Conservation (phyloP, 345 rosid species). For the Durio zibethinus region DNA sequence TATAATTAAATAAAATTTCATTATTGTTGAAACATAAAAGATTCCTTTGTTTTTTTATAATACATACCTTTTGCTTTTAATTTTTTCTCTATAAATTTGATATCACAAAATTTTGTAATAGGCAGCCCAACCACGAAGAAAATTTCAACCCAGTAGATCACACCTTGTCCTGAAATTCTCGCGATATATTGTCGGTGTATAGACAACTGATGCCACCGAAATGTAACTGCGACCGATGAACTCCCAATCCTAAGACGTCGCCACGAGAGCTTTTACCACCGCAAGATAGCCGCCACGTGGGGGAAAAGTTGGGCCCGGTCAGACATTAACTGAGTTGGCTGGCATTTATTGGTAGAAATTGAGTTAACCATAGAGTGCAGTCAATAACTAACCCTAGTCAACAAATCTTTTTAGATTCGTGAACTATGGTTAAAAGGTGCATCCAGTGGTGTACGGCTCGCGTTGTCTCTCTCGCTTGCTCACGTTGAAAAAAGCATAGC, state of each 20-base stretch:
- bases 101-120: no score
- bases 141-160: no score
- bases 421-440: conserved; percentile 27
- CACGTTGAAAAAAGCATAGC: background rate
- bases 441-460: conserved; percentile 27
- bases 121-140: no score
- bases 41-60: no score
- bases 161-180: conserved; percentile 24
- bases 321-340: conserved; percentile 28
- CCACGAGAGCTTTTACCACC: conserved; percentile 4
- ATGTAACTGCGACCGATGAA: background rate
- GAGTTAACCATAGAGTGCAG: conserved; percentile 6
- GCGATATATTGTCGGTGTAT: conserved; percentile 58
- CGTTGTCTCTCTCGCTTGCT: background rate
- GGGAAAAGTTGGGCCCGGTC: conserved; percentile 15
- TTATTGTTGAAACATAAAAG: no score
- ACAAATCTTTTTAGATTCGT: background rate
- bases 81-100: no score
- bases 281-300: conserved; percentile 29
- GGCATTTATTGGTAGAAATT: conserved; percentile 30
- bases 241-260: background rate
- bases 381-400: conserved; percentile 20
- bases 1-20: no score
- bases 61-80: no score
- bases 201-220: background rate